A percentile compares a stretch with the other conserved stretches of the same genome.
phyloP scores from a whole-genome alignment of 2,329 filamentous ascomycete species.

The Dothideomycetes sp. region DNA sequence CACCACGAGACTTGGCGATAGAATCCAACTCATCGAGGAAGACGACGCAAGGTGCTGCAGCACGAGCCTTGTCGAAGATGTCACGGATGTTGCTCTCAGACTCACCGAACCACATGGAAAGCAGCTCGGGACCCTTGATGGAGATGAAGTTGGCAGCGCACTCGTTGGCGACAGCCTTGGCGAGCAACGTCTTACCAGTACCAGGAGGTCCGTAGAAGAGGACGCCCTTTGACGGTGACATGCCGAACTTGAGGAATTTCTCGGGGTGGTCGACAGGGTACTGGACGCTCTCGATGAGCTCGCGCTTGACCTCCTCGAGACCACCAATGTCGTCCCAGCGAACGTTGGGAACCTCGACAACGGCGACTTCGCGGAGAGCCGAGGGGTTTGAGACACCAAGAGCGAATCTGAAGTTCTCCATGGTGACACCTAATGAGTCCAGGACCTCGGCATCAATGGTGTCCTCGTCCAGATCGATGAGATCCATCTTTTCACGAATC shows the following conservation, averaged over 20 bases:
- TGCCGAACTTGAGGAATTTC: conserved; percentile 99
- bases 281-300: conserved; percentile 97
- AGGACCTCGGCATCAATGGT: conserved; percentile 98
- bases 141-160: conserved; percentile 99
- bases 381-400: conserved; percentile 98
- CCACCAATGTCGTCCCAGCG: conserved; percentile 99
- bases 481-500: conserved; percentile 99
- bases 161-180: conserved; percentile 98
- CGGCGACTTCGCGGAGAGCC: conserved; percentile 93
- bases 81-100: conserved; percentile 99
- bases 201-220: conserved; percentile 97
- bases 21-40: conserved; percentile 99
- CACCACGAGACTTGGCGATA: conserved; percentile 98
- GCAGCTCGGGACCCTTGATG: conserved; percentile 93
- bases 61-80: conserved; percentile 99
- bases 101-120: conserved; percentile 99
- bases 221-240: conserved; percentile 95
- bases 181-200: conserved; percentile 99
- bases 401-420: conserved; percentile 99
- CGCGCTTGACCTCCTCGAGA: conserved; percentile 95
- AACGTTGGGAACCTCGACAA: conserved; percentile 98
- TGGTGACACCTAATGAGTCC: conserved; percentile 94
- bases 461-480: conserved; percentile 97
- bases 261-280: conserved; percentile 99
- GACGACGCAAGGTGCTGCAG: conserved; percentile 93